Percentiles rank a stretch among this genome's conserved stretches.
These are phyloP conservation scores for Zygoascus meyerae DNA, from an alignment of 1,139 yeast species.

Conservation along the genomic window DNA sequence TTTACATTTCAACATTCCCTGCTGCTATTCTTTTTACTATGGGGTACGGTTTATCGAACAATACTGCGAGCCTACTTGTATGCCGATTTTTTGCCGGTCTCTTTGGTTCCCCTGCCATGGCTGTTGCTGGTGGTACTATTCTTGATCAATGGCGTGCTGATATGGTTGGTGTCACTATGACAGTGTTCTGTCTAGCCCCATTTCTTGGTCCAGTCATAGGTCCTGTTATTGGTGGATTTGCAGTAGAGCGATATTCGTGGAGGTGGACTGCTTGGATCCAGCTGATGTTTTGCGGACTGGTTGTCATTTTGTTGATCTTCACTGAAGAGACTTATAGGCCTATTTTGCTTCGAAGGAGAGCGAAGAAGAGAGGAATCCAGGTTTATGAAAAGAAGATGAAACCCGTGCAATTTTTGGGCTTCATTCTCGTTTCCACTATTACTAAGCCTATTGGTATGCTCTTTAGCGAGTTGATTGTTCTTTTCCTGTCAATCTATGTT, in stretches of 20 bases:
- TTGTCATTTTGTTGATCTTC: conserved; percentile 18
- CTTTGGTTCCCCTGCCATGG: conserved; percentile 59
- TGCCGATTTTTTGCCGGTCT: conserved; percentile 56
- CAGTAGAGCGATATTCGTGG: conserved; percentile 64
- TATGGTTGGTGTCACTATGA: conserved; percentile 10
- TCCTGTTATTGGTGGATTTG: conserved; percentile 76
- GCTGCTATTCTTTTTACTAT: conserved; percentile 16
- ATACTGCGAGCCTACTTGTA: conserved; percentile 43
- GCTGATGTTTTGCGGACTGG: conserved; percentile 62
- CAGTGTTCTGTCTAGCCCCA: conserved; percentile 10
- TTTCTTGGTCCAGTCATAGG: conserved; percentile 74
- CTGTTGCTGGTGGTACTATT: conserved; percentile 60
- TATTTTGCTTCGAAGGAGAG: conserved; percentile 20
- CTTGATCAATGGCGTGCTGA: conserved; percentile 45
- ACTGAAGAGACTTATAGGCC: conserved; percentile 26
- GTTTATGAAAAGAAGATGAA: conserved; percentile 1
- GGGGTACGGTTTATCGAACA: conserved; percentile 42
- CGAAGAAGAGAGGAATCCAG: conserved; percentile 24
- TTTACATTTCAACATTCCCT: conserved; percentile 50
- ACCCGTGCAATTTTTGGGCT: conserved; percentile 22
- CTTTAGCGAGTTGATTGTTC: conserved; percentile 16
- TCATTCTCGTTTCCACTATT: conserved; percentile 19
- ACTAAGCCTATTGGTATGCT: conserved; percentile 9
- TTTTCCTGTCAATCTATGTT: conserved; percentile 39
- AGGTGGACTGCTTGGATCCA: conserved; percentile 76